Conservation (phyloP, 257 asterid species). For the Ajuga chamaepitys region DNA sequence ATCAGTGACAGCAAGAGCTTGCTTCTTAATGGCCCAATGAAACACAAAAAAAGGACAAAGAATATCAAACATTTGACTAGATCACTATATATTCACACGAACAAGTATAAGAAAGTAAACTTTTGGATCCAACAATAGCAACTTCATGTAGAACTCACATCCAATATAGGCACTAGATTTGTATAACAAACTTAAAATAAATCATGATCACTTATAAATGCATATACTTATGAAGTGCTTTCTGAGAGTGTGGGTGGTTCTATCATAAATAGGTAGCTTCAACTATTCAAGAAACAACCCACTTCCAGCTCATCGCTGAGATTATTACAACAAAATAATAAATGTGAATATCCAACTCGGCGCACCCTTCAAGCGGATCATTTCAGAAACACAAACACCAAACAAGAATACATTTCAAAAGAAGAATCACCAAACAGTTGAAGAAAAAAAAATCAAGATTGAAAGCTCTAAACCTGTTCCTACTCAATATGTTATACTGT, state of each 20-base stretch:
- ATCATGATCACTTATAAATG: neutral
- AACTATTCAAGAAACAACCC: neutral
- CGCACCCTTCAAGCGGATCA: neutral
- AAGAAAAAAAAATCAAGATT: no score
- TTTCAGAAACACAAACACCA: neutral
- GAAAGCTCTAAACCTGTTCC: neutral
- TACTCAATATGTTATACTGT: neutral
- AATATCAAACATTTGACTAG: neutral
- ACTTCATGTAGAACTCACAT: no score
- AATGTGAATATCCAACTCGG: neutral
- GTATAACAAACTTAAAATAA: constrained; percentile 4
- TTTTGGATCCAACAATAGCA: neutral
- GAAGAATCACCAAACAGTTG: neutral
- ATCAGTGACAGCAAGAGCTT: neutral
- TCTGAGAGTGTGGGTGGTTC: neutral
- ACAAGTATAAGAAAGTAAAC: neutral
- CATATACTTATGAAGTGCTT: neutral
- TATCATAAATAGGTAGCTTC: neutral
- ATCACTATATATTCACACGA: neutral
- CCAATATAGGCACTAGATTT: neutral
- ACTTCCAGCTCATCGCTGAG: neutral
- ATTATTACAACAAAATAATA: neutral
- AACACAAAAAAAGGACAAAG: neutral
- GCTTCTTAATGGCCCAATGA: neutral
- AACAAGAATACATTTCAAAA: neutral